Evolutionary conservation across 2,329 filamentous ascomycete genomes (phyloP), one percentile per base, ranked within the genome.

Genomic region (Penicillium capsulatum): DNA sequence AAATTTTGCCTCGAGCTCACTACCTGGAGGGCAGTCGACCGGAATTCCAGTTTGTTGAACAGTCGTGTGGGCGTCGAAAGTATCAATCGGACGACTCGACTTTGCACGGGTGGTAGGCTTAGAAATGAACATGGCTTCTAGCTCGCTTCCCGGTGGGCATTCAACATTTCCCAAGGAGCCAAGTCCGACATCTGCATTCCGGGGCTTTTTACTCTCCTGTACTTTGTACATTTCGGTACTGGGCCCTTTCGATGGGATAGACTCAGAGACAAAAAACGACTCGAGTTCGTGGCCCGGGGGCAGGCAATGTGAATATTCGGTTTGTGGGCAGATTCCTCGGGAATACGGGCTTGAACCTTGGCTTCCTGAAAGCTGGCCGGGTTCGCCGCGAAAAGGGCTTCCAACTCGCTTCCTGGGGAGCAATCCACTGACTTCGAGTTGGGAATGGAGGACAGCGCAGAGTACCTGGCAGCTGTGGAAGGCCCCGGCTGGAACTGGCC

Each of bases 111-210:
- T 33, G 11, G 32, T 24, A 9, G 40, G 36, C 10, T 40, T 31
- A 4, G 43, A 38, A 8, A 34, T 29, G 15, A 44, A 47, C 34
- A 35, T 40, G n/a, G 45, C 43, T 14, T 53, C 48, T 9, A 47
- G 31, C 20, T 50, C 49, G 36, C 34, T 40, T 14, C 44, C 47
- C 7, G 44, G 42, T n/a, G 41, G 5, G 26, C 40, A 46, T n/a
- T 46, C 40, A 14, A 48, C 17, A 17, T 42, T 44, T 3, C 10
- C 36, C 13, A 26, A 7, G 6, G 26, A 35, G 2, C 10, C 31
- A 10, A 50, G 10, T 7, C 34, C 39, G 7, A 31, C 19, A 37
- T 48, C 31, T 4, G n/a, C 8, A 14, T 38, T 33, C 13, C 13
- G 22, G 7, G 6, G 8, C 27, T 50, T 41, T 7, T 15, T 3